These are phyloP conservation scores for Collybia nuda DNA, from an alignment of 768 basidiomycete genomes.

Conservation along the genomic window DNA sequence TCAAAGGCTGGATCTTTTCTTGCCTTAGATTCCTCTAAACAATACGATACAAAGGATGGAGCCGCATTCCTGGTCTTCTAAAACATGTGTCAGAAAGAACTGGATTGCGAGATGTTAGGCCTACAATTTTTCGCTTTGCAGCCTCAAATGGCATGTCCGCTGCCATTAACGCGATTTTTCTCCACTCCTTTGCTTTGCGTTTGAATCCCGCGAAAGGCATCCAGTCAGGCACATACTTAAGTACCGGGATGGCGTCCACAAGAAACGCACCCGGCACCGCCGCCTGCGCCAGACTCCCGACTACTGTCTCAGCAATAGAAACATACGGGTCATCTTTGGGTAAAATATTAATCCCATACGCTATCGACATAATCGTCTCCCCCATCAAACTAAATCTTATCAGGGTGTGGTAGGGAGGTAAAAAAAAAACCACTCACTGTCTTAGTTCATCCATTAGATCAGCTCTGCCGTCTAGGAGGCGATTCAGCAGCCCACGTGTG, in stretches of 20 bases:
- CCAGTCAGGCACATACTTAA: conserved; percentile 15
- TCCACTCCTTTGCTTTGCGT: conserved; percentile 14
- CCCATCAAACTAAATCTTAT: conserved; percentile 13
- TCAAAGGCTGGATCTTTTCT: conserved; percentile 8
- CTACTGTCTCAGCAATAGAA: conserved; percentile 23
- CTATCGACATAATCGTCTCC: conserved; percentile 27
- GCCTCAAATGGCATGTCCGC: conserved; percentile 19
- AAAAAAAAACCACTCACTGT: conserved; percentile 21
- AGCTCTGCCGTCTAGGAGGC: conserved; percentile 27
- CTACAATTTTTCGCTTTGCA: conserved; percentile 4
- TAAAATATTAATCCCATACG: conserved; percentile 32
- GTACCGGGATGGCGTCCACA: conserved; percentile 10
- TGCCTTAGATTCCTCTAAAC: conserved; percentile 14
- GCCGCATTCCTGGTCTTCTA: conserved; percentile 10
- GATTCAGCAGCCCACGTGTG: conserved; percentile 25
- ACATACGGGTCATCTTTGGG: conserved; percentile 33
- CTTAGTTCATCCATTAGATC: conserved; percentile 22
- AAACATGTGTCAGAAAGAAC: not conserved
- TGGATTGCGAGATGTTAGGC: not conserved
- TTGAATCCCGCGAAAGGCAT: conserved; percentile 17
- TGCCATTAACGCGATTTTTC: conserved; percentile 11
- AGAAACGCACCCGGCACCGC: conserved; percentile 18
- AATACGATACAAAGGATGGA: conserved; percentile 14
- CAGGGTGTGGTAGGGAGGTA: not conserved
- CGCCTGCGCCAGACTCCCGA: conserved; percentile 23